These are phyloP conservation scores for Scortechinia acanthostroma DNA, from an alignment of 2,329 filamentous ascomycete genomes.

Conservation along the genomic window DNA sequence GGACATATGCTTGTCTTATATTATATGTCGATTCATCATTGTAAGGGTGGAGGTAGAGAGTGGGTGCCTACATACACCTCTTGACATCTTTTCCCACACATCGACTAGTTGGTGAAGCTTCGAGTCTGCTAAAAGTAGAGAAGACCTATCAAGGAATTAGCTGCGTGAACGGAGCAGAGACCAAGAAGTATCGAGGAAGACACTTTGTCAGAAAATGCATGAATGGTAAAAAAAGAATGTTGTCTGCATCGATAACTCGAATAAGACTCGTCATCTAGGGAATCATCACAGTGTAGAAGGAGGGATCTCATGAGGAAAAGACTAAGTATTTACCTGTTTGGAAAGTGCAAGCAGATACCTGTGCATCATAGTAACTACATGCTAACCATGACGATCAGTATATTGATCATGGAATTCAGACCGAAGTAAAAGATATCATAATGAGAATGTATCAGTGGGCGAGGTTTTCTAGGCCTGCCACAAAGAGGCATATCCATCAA, in stretches of 20 bases:
- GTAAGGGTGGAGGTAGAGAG: too few relatives aligned
- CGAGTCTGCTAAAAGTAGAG: too few relatives aligned
- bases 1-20: slow-evolving; percentile 97
- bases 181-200: too few relatives aligned
- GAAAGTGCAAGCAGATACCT: too few relatives aligned
- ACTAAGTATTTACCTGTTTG: slow-evolving; percentile 9
- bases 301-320: slow-evolving; percentile 9
- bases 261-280: slow-evolving; percentile 75
- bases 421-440: too few relatives aligned
- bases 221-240: slow-evolving; percentile 64
- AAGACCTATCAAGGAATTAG: too few relatives aligned
- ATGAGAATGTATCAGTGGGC: slow-evolving; percentile 71
- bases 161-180: too few relatives aligned
- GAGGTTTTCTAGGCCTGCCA: slow-evolving; percentile 97
- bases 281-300: slow-evolving; percentile 36
- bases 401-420: too few relatives aligned
- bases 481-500: slow-evolving; percentile 59
- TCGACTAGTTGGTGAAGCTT: too few relatives aligned
- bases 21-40: slow-evolving; percentile 80
- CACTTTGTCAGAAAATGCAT: slow-evolving; percentile 58
- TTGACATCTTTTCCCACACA: too few relatives aligned
- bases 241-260: slow-evolving; percentile 68
- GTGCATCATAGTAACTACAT: too few relatives aligned
- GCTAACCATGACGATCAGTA: too few relatives aligned
- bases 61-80: slow-evolving; percentile 6